Conservation (phyloP, 495 filamentous ascomycete genomes). For the Penicillium dipodomyicola region DNA sequence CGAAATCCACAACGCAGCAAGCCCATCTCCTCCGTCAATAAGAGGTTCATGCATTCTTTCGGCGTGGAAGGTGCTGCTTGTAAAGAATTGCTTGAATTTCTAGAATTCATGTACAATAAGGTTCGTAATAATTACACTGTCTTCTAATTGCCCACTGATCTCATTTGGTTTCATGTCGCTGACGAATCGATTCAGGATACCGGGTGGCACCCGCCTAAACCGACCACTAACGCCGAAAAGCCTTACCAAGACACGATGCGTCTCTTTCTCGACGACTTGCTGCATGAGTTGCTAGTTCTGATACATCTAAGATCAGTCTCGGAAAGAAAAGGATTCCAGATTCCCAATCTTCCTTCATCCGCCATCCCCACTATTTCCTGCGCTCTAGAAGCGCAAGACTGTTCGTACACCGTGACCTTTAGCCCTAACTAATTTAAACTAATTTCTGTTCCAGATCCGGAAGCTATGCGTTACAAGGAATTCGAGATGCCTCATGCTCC, state of each 20-base stretch:
- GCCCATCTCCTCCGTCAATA: slow-evolving; percentile 64
- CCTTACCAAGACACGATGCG: slow-evolving; percentile 46
- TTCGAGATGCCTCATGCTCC: slow-evolving; percentile 38
- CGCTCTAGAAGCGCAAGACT: slow-evolving; percentile 49
- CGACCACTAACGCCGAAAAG: slow-evolving; percentile 31
- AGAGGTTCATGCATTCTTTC: slow-evolving; percentile 67
- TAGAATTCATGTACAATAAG: slow-evolving; percentile 55
- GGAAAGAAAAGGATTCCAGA: slow-evolving; percentile 44
- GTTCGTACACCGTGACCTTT: slow-evolving; percentile 28
- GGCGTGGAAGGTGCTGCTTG: slow-evolving; percentile 56
- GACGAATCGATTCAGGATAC: slow-evolving; percentile 27
- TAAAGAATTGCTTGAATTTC: slow-evolving; percentile 57
- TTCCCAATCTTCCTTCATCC: slow-evolving; percentile 28
- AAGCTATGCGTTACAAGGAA: slow-evolving; percentile 25
- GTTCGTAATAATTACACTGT: slow-evolving; percentile 24
- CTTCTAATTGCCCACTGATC: background rate
- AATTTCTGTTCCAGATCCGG: slow-evolving; percentile 29
- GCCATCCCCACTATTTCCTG: slow-evolving; percentile 40
- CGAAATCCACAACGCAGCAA: slow-evolving; percentile 44
- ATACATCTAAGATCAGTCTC: slow-evolving; percentile 42
- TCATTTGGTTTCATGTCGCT: slow-evolving; percentile 8
- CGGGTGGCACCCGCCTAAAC: slow-evolving; percentile 49
- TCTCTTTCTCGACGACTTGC: slow-evolving; percentile 54
- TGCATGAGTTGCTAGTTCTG: slow-evolving; percentile 50
- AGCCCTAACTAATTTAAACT: background rate